Evolutionary conservation across 176 grass and related monocot genomes (phyloP).

Genomic region (Aegilops tauschii): DNA sequence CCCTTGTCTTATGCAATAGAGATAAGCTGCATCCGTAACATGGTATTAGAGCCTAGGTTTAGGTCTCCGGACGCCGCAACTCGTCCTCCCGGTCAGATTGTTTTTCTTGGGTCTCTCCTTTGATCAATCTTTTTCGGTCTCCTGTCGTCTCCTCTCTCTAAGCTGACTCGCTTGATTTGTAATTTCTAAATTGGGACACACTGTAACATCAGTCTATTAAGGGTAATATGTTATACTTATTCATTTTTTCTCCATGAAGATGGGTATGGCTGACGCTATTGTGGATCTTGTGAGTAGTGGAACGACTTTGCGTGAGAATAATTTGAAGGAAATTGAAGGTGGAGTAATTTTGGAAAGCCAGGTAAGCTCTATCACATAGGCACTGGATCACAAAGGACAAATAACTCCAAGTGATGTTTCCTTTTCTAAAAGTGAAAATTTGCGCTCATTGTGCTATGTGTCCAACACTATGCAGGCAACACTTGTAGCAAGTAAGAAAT

Average conservation of each 20-base stretch:
- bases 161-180: not conserved
- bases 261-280: conserved; percentile 96
- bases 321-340: conserved; percentile 94
- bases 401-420: not conserved
- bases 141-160: no score
- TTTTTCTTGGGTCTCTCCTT: no score
- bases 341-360: conserved; percentile 91
- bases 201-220: not conserved
- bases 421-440: not conserved
- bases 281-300: conserved; percentile 98
- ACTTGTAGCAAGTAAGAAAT: conserved; percentile 80
- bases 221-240: conserved; percentile 3
- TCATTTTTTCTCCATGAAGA: conserved; percentile 41
- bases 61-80: no score
- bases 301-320: conserved; percentile 88
- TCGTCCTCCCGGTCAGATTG: no score
- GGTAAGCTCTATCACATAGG: conserved; percentile 33
- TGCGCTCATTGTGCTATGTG: not conserved
- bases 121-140: no score
- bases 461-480: conserved; percentile 58
- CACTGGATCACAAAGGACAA: not conserved
- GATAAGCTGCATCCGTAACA: no score
- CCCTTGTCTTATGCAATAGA: no score
- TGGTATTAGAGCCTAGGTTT: no score
- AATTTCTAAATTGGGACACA: not conserved